Base-by-base conservation (phyloP, 306 rosid genomes). In the Glycyrrhiza uralensis region DNA sequence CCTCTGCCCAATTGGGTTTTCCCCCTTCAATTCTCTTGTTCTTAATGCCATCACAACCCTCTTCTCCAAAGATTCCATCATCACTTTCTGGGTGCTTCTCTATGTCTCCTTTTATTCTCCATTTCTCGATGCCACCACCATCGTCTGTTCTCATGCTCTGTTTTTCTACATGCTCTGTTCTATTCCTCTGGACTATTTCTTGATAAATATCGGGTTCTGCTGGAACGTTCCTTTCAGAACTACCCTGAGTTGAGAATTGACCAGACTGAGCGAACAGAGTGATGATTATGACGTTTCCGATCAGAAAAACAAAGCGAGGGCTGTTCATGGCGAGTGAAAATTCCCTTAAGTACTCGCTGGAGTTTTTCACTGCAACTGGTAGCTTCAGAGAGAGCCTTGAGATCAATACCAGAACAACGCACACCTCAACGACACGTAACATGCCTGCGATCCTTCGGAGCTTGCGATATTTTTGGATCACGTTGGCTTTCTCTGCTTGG, bases 201-300 rank as follows among this genome's bases (percentile, higher is more conserved):
- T 89, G 84, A 39, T 86, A 93, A 12, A 86, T 65, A 75, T 86
- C 85, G 2, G 54, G 66, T 13, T 46, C 84, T 3, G 6, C 6
- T 13, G 63, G 14, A 23, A 11, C 61, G 29, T 58, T 81, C 63
- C 30, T 55, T 46, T 33, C 66, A 1, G 81, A 76, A 13, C 72
- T 8, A n/a, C n/a, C 85, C 8, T 59, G 64, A 38, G 65, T 72
- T 0, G 87, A 80, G 79, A 86, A 89, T 54, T 72, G 74, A 2
- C 93, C 87, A 0, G 93, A 86, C 75, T 86, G 84, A 7, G 75
- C 94, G 18, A 91, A 87, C 11, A 93, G 82, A 18, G 85, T 72
- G 87, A 93, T 86, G 72, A 93, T 74, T 3, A 93, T 93, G 5
- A 71, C 44, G 76, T 93, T 93, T 45, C 98, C 98, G 1, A 93